Base-by-base conservation (phyloP, 1,284 basidiomycete genomes). In the Naganishia liquefaciens region DNA sequence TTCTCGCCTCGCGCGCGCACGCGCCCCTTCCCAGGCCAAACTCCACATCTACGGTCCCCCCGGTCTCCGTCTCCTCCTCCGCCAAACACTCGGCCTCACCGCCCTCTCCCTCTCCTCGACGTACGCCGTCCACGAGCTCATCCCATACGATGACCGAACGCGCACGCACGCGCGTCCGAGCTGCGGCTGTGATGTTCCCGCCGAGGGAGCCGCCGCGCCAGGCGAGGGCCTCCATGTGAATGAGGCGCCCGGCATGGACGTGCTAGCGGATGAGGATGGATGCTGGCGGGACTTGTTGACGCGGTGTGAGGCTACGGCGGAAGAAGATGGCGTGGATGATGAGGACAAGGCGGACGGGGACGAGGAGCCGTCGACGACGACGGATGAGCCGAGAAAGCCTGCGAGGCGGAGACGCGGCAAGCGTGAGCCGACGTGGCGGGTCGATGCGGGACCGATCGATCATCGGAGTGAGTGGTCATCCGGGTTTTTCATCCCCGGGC, bases 41-140 rank as follows among this genome's bases (percentile, higher is more conserved):
- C 80, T 94, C 47, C 86, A 93, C 64, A 84, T 95, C 39, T 94
- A 88, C 72, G 92, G 92, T 0, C 91, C 91, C 0, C 84, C 85
- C 2, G 91, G 91, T 13, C 79, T 94, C n/a, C 86, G 93, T 44
- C 79, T 82, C 27, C 88, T 94, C 75, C 80, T 95, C 23, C 87
- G 93, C 40, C 84, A 84, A 42, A 86, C 85, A 47, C 81, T 94
- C 66, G 81, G 83, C 43, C 82, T 90, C 76, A 93, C 92, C 0
- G 79, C 84, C 47, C 86, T 86, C 3, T 82, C 80, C 42, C 85
- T 88, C 2, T 80, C 83, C 0, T 86, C 88, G 30, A 85, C 82
- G 15, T 94, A 88, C 71, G 85, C 84, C 21, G 89, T 93, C 0
- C 90, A 95, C 75, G 93, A 95, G 75, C 82, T 95, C 0, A 80